These are phyloP conservation scores for Vigna reflexopilosa DNA, from an alignment of 306 rosid species.

Conservation along the genomic window DNA sequence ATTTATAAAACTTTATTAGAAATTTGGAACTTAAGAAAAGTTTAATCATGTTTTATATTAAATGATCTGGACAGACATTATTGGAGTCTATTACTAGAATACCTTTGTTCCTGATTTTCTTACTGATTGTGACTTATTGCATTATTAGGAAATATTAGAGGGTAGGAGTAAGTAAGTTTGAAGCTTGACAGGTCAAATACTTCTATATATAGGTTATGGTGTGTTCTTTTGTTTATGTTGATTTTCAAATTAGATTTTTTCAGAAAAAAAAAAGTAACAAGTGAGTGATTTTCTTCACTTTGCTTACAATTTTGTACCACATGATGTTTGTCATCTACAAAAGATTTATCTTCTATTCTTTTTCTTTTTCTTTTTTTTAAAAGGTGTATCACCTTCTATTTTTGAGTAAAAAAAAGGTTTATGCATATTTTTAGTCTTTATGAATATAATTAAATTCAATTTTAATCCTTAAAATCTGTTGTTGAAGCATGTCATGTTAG, in stretches of 20 bases:
- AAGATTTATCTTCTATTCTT: too few species aligned
- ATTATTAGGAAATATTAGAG: neutral
- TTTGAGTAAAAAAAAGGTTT: neutral
- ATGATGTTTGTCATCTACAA: neutral
- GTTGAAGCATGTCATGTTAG: too few species aligned
- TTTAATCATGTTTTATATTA: neutral
- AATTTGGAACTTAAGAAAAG: neutral
- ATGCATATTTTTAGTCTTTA: too few species aligned
- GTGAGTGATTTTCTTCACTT: neutral
- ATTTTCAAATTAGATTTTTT: neutral
- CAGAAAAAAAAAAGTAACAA: neutral
- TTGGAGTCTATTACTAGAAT: neutral
- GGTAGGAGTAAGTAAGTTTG: conserved; percentile 1
- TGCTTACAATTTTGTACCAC: neutral
- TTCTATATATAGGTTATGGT: neutral
- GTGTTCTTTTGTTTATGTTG: neutral
- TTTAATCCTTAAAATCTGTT: too few species aligned
- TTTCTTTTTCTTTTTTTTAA: too few species aligned
- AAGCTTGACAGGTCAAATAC: neutral
- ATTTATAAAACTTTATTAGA: neutral
- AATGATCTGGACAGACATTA: neutral
- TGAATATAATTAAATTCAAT: too few species aligned
- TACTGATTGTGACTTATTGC: neutral
- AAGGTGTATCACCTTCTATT: neutral
- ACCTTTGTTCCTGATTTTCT: neutral